phyloP scores from a whole-genome alignment of 345 rosid species.

The Arabis hirsuta region DNA sequence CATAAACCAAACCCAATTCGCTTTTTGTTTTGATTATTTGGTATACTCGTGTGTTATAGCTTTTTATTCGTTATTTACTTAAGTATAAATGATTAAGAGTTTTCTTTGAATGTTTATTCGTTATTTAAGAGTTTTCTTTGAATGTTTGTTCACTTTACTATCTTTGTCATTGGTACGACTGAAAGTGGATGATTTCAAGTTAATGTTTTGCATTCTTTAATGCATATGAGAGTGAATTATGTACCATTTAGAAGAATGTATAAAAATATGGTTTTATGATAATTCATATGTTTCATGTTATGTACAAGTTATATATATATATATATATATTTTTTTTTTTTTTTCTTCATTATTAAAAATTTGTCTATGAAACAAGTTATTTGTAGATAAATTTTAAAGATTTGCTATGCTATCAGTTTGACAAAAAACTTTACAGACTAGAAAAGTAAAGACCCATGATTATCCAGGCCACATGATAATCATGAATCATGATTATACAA shows the following conservation, averaged over 20 bases:
- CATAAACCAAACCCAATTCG: slow-evolving; percentile 43
- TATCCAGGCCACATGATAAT: slow-evolving; percentile 39
- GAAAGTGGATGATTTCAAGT: neutral
- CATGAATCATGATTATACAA: slow-evolving; percentile 36
- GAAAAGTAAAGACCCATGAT: slow-evolving; percentile 42
- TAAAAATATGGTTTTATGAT: neutral
- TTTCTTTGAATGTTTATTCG: neutral
- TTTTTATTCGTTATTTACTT: neutral
- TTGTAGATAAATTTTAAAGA: slow-evolving; percentile 2
- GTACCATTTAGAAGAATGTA: neutral
- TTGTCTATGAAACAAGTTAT: neutral
- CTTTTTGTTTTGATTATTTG: slow-evolving; percentile 40
- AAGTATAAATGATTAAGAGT: neutral
- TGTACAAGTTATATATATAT: no score
- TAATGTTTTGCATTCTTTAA: neutral
- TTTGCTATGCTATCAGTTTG: slow-evolving; percentile 27
- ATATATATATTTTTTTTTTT: no score
- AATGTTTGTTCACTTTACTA: slow-evolving; percentile 5
- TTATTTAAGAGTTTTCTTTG: neutral
- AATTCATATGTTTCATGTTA: no score
- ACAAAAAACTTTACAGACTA: slow-evolving; percentile 40
- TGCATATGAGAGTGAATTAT: neutral
- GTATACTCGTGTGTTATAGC: slow-evolving; percentile 6
- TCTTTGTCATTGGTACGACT: neutral
- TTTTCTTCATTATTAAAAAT: neutral